Conservation (phyloP, 495 filamentous ascomycete genomes). For the Trichoderma orchidacearum region DNA sequence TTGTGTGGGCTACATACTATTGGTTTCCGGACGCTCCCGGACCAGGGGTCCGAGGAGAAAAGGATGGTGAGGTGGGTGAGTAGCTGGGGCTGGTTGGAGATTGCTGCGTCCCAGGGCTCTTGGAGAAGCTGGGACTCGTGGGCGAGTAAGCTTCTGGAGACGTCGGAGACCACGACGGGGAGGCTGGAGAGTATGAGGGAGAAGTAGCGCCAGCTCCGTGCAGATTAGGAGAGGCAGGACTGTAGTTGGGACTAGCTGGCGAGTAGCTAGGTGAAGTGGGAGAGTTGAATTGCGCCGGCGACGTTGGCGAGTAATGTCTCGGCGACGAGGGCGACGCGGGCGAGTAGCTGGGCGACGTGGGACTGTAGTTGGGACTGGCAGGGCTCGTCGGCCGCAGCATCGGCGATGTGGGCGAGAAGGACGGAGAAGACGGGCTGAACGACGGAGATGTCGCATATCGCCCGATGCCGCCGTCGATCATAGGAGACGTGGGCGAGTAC, state of each 20-base stretch:
- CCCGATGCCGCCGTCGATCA: conserved; percentile 38
- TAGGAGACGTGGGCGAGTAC: conserved; percentile 53
- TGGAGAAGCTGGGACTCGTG: conserved; percentile 57
- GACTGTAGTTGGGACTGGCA: conserved; percentile 59
- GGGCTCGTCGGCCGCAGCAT: conserved; percentile 44
- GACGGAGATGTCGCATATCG: conserved; percentile 57
- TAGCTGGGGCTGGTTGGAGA: conserved; percentile 42
- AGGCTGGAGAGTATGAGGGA: conserved; percentile 57
- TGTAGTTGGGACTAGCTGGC: conserved; percentile 44
- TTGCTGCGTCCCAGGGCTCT: conserved; percentile 37
- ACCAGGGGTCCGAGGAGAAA: conserved; percentile 28
- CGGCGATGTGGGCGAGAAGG: conserved; percentile 76
- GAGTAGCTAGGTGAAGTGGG: conserved; percentile 60
- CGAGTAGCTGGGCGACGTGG: conserved; percentile 73
- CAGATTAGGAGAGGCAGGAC: conserved; percentile 51
- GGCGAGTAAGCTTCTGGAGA: conserved; percentile 63
- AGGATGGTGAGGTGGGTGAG: conserved; percentile 35
- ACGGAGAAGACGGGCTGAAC: conserved; percentile 64
- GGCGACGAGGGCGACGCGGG: conserved; percentile 52
- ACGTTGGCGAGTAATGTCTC: conserved; percentile 50
- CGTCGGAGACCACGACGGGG: conserved; percentile 55
- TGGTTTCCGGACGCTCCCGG: conserved; percentile 17
- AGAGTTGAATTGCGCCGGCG: conserved; percentile 36
- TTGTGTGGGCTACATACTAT: conserved; percentile 14
- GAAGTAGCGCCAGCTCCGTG: conserved; percentile 39